Evolutionary conservation across 1,139 yeast species (phyloP).

Genomic region (Hansenula anomala): DNA sequence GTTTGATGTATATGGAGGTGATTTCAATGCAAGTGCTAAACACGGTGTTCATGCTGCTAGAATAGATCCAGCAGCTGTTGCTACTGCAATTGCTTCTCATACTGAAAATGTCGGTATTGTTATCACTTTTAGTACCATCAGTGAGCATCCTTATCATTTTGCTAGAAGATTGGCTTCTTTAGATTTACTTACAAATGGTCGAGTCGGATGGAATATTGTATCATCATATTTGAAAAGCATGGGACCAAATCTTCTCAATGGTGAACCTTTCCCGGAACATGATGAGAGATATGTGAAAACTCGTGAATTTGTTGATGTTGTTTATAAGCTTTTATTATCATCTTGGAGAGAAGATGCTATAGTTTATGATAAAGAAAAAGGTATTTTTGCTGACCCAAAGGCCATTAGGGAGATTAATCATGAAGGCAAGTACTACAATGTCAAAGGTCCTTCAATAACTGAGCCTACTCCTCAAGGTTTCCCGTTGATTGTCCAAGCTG

Average conservation of each 20-base stretch:
- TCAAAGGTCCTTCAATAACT: constrained; percentile 32
- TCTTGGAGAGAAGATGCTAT: constrained; percentile 39
- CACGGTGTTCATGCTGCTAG: constrained; percentile 34
- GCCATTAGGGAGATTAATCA: constrained; percentile 29
- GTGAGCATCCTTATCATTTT: constrained; percentile 35
- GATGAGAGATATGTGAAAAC: constrained; percentile 34
- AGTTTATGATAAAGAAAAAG: constrained; percentile 23
- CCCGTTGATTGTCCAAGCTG: constrained; percentile 36
- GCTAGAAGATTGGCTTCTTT: constrained; percentile 34
- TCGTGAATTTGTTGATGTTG: constrained; percentile 31
- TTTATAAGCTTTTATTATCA: constrained; percentile 31
- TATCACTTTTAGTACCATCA: constrained; percentile 34
- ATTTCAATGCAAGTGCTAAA: constrained; percentile 27
- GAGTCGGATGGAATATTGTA: constrained; percentile 39
- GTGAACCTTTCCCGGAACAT: no score
- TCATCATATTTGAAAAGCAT: constrained; percentile 32
- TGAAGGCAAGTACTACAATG: constrained; percentile 31
- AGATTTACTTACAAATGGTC: constrained; percentile 34
- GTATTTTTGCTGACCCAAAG: constrained; percentile 29
- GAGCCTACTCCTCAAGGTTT: constrained; percentile 36
- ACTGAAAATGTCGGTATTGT: constrained; percentile 33
- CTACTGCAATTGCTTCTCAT: constrained; percentile 34
- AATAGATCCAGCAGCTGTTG: constrained; percentile 30
- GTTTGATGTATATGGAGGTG: constrained; percentile 32
- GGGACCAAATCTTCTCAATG: constrained; percentile 22